A percentile compares a stretch with the other conserved stretches of the same genome.
Evolutionary conservation across 345 rosid species (phyloP).

Genomic region (Eucalyptus pumila): DNA sequence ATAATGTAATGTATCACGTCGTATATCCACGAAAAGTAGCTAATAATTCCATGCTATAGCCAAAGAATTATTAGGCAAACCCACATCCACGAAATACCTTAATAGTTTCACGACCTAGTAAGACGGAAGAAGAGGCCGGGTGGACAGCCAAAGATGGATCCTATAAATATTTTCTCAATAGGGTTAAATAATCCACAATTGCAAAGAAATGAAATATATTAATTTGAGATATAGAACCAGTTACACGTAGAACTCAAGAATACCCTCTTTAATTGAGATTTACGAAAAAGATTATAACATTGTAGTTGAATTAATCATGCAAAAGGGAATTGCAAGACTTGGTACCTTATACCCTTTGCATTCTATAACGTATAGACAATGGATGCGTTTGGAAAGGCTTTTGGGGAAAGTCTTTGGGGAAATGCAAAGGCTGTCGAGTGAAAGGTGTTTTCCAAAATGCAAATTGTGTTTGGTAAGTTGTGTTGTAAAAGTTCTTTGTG

Average conservation of each 20-base stretch:
- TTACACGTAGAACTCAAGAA: background rate
- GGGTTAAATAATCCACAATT: background rate
- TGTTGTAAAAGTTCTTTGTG: too few species aligned
- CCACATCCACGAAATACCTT: background rate
- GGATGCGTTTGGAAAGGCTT: too few species aligned
- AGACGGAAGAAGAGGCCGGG: background rate
- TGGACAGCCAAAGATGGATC: background rate
- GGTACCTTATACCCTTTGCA: too few species aligned
- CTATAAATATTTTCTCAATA: background rate
- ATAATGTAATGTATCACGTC: background rate
- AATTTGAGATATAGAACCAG: background rate
- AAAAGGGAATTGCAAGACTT: background rate
- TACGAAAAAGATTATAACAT: too few species aligned
- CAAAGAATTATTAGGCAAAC: background rate
- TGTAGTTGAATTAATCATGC: background rate
- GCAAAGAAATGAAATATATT: background rate
- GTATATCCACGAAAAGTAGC: background rate
- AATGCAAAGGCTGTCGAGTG: too few species aligned
- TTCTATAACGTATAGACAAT: too few species aligned
- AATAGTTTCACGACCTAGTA: background rate
- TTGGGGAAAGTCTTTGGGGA: accelerated
- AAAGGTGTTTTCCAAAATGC: accelerated
- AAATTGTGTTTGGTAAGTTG: too few species aligned
- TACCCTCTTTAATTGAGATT: background rate
- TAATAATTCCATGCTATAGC: background rate